Conservation (phyloP, 1,284 basidiomycete genomes). For the Leccinum pseudoinsigne region DNA sequence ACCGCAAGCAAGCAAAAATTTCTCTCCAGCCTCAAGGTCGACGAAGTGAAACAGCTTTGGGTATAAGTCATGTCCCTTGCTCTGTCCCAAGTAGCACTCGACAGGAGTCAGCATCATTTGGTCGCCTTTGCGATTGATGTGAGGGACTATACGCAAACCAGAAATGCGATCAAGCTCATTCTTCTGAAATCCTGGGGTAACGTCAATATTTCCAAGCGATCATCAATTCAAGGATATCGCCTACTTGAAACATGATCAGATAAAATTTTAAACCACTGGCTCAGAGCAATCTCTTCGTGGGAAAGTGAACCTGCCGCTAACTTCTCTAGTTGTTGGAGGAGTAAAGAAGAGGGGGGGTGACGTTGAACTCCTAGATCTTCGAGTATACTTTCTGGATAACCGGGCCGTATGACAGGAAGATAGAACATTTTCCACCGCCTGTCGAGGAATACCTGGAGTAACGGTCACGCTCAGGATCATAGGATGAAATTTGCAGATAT, state of each 20-base stretch:
- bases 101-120: no score
- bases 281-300: background rate
- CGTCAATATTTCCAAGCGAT: background rate
- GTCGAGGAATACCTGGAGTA: slow-evolving; percentile 68
- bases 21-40: no score
- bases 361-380: slow-evolving; percentile 69
- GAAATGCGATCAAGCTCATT: no score
- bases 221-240: background rate
- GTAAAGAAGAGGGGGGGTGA: slow-evolving; percentile 64
- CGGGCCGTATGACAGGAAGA: slow-evolving; percentile 53
- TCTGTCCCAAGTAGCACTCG: no score
- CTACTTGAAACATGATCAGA: slow-evolving; percentile 1
- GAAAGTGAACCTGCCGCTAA: background rate
- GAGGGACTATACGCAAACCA: no score
- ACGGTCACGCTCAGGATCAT: background rate
- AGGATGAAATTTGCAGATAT: background rate
- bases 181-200: no score
- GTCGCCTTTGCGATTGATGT: no score
- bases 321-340: slow-evolving; percentile 56
- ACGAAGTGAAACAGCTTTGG: no score
- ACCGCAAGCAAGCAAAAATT: no score
- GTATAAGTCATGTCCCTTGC: no score
- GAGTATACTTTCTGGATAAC: slow-evolving; percentile 38
- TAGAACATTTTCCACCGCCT: slow-evolving; percentile 70
- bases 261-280: background rate